Base-by-base conservation (phyloP, 2,329 filamentous ascomycete species). In the Emmonsiellopsis sp. region DNA sequence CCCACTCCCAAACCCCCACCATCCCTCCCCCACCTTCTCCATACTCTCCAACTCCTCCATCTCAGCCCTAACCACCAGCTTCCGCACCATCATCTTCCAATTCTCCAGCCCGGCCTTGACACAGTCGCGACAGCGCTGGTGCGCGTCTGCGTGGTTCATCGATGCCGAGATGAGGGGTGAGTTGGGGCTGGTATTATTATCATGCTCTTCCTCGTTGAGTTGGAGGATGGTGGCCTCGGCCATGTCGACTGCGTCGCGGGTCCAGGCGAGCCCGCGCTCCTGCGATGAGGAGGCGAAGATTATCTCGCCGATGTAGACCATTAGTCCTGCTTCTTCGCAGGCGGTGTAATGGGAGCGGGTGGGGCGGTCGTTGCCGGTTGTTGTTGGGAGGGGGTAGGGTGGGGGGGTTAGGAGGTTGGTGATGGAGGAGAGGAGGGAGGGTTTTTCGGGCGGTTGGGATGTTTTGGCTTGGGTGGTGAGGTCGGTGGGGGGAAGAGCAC, bases 261-360 rank as follows among this genome's bases (percentile, higher is more conserved):
- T 95, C 92, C 92, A 97, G 5, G 84, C 83, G 1, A 96, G 76
- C 0, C 90, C 92, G 56, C 86, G 84, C 48, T 88, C 83, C 15
- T 68, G 73, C 15, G 75, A 72, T n/a, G 80, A 78, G 4, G 80
- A 80, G 0, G 88, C 81, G 68, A 87, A 96, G 34, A 97, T 79
- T 50, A 97, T 95, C 72, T 97, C 92, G 55, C 92, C 92, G 58
- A 97, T 92, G 69, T 95, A 93, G 26, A 90, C 79, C 76, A 89
- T 90, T 11, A 96, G 72, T 0, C 83, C 89, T 2, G 90, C 89
- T 69, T 96, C 91, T 59, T 93, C 86, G 69, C 91, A 96, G 38
- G 80, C 79, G 59, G 87, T 82, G 31, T 78, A 75, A 8, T 82
- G 65, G 53, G 80, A 81, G 46, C 88, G 85, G 54, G 78, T 71